Percentiles rank a stretch among this genome's conserved stretches.
These are phyloP conservation scores for Vitis rupestris DNA, from an alignment of 164 flowering plant genomes.

Conservation along the genomic window DNA sequence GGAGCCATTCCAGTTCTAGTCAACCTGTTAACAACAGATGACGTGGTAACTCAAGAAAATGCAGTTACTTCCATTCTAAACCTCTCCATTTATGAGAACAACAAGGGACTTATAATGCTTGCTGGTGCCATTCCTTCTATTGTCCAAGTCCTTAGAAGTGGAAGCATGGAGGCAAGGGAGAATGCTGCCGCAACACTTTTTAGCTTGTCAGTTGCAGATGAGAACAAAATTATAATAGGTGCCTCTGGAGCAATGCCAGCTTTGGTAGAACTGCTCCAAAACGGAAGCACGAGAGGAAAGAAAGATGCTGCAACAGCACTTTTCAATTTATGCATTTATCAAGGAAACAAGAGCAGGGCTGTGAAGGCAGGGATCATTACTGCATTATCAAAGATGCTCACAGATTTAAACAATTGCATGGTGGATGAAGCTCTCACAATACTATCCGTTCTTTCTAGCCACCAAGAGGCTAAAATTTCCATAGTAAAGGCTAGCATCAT, in stretches of 20 bases:
- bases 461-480: constrained; percentile 74
- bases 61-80: constrained; percentile 90
- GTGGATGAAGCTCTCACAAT: constrained; percentile 89
- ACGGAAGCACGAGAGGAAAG: constrained; percentile 81
- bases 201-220: constrained; percentile 80
- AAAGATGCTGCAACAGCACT: constrained; percentile 96
- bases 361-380: constrained; percentile 78
- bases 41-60: constrained; percentile 66
- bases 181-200: constrained; percentile 97
- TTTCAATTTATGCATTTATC: constrained; percentile 85
- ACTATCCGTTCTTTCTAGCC: constrained; percentile 77
- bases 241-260: constrained; percentile 93
- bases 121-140: constrained; percentile 84
- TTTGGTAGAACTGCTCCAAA: constrained; percentile 71
- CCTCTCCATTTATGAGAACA: constrained; percentile 83
- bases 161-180: constrained; percentile 82
- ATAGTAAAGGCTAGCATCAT: constrained; percentile 71
- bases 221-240: constrained; percentile 86
- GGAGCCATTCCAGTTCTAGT: constrained; percentile 86
- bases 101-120: constrained; percentile 81
- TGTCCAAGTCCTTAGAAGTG: constrained; percentile 74
- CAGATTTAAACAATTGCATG: constrained; percentile 58
- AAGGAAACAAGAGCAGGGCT: constrained; percentile 92
- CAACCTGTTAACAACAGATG: constrained; percentile 62
- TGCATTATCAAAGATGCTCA: constrained; percentile 71